These are phyloP conservation scores for Alisma plantagoaquatica DNA, from an alignment of 106 monocot species.

Conservation along the genomic window DNA sequence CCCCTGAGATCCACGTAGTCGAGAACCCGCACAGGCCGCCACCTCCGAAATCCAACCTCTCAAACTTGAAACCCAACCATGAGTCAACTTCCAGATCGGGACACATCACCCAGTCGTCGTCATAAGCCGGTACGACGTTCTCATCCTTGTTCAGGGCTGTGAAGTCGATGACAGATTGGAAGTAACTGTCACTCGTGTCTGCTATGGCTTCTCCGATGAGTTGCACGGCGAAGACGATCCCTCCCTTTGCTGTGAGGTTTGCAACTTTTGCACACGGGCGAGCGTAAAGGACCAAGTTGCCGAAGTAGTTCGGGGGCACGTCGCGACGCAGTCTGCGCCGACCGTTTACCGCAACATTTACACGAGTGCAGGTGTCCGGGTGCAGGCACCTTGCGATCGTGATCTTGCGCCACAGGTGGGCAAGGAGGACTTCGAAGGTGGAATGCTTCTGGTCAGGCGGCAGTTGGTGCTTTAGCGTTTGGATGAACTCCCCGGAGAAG, in stretches of 20 bases:
- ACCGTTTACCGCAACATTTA: constrained; percentile 13
- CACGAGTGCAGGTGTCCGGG: not conserved
- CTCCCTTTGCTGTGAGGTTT: not conserved
- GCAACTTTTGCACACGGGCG: not conserved
- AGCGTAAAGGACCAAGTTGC: constrained; percentile 7
- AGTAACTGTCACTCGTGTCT: constrained; percentile 6
- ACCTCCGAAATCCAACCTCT: constrained; percentile 7
- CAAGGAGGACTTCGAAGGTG: constrained; percentile 4
- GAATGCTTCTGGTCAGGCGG: not conserved
- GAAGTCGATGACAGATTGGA: constrained; percentile 12
- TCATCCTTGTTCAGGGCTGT: not conserved
- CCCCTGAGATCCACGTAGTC: not conserved
- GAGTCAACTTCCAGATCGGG: constrained; percentile 9
- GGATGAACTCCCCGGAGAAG: constrained; percentile 3
- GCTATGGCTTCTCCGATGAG: constrained; percentile 1
- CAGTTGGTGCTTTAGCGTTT: not conserved
- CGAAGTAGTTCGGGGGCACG: constrained; percentile 12
- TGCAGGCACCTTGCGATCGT: not conserved
- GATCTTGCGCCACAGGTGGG: constrained; percentile 11
- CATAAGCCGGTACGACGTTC: not conserved
- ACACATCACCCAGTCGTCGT: not conserved
- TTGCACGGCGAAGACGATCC: not conserved
- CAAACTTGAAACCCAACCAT: constrained; percentile 7
- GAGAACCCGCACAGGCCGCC: not conserved
- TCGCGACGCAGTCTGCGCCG: constrained; percentile 1